phyloP scores from a whole-genome alignment of 2,329 filamentous ascomycete genomes.

The Ilyonectria mors-panacis region DNA sequence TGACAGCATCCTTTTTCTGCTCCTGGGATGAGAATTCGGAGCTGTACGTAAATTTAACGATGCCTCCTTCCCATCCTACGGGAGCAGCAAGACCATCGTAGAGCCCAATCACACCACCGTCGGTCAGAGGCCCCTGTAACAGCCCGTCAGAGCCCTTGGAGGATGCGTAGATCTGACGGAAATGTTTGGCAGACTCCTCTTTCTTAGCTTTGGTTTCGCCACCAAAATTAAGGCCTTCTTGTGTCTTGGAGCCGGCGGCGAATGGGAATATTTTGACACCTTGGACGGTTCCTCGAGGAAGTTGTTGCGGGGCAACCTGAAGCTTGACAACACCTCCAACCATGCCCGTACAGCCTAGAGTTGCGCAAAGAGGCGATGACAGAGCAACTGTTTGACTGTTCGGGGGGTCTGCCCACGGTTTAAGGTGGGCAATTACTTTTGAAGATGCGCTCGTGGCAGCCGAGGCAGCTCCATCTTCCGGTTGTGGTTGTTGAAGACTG shows the following conservation, averaged over 20 bases:
- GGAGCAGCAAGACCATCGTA: conserved; percentile 68
- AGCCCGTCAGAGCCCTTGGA: conserved; percentile 71
- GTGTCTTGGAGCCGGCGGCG: conserved; percentile 68
- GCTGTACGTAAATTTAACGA: conserved; percentile 79
- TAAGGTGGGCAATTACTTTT: conserved; percentile 82
- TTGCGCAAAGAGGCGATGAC: conserved; percentile 81
- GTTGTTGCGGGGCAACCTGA: conserved; percentile 82
- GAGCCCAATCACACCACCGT: conserved; percentile 82
- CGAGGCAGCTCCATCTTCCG: conserved; percentile 75
- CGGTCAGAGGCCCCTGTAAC: conserved; percentile 87
- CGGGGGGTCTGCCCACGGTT: conserved; percentile 88
- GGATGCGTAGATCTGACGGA: conserved; percentile 79
- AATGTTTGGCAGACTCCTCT: conserved; percentile 80
- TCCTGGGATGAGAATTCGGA: conserved; percentile 55
- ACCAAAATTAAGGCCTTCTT: conserved; percentile 84
- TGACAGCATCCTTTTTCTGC: conserved; percentile 62
- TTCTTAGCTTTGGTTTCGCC: conserved; percentile 88
- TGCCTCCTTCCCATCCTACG: conserved; percentile 84
- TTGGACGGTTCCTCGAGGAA: conserved; percentile 75
- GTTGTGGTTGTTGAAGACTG: conserved; percentile 79
- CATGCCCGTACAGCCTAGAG: conserved; percentile 79
- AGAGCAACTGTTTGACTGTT: conserved; percentile 85
- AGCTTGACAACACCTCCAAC: conserved; percentile 91
- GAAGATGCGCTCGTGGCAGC: conserved; percentile 59
- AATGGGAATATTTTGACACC: conserved; percentile 88